Conservation (phyloP, 2,329 filamentous ascomycete genomes). For the Monosporascus ibericus region DNA sequence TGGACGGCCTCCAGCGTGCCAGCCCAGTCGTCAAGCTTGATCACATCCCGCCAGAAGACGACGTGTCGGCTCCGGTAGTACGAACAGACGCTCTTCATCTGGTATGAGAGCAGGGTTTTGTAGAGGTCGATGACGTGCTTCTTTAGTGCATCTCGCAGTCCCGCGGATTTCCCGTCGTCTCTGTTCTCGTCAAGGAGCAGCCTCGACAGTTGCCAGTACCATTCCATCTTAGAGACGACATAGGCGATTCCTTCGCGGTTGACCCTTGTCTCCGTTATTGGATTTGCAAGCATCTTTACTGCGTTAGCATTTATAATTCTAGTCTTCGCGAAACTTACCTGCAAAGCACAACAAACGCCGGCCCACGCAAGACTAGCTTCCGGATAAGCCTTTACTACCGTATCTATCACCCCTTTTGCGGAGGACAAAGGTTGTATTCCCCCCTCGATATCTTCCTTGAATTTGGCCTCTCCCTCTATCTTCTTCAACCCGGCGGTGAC, state of each 20-base stretch:
- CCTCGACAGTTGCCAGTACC: conserved; percentile 28
- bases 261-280: conserved; percentile 14
- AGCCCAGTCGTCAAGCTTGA: conserved; percentile 30
- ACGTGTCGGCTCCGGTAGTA: conserved; percentile 25
- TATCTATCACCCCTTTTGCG: conserved; percentile 19
- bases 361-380: conserved; percentile 32
- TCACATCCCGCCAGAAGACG: conserved; percentile 22
- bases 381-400: conserved; percentile 18
- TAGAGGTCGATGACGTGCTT: conserved; percentile 29
- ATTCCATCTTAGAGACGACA: conserved; percentile 30
- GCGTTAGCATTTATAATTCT: too few species aligned
- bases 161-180: neutral
- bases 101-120: conserved; percentile 30
- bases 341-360: conserved; percentile 26
- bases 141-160: conserved; percentile 15
- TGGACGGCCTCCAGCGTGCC: conserved; percentile 21
- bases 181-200: conserved; percentile 20
- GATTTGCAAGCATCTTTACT: conserved; percentile 24
- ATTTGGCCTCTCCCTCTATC: conserved; percentile 16
- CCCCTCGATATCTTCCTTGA: conserved; percentile 18
- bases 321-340: conserved; percentile 17
- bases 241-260: conserved; percentile 29
- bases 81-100: conserved; percentile 33
- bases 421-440: conserved; percentile 17
- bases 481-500: conserved; percentile 21